Conservation (phyloP, 164 flowering plant genomes). For the Kingdonia uniflora region DNA sequence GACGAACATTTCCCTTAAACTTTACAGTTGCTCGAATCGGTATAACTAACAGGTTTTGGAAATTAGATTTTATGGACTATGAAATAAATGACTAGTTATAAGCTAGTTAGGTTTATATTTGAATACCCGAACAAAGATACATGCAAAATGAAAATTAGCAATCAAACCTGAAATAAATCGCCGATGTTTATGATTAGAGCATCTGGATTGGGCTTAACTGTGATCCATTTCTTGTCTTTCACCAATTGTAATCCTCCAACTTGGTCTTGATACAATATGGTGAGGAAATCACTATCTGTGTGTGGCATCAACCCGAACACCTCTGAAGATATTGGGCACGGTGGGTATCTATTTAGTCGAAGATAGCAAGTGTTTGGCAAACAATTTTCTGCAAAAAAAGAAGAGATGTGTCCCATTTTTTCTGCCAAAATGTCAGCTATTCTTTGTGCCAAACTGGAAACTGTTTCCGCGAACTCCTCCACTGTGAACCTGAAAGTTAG, state of each 20-base stretch:
- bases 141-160: neutral
- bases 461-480: slow-evolving; percentile 35
- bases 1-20: neutral
- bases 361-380: slow-evolving; percentile 53
- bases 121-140: neutral
- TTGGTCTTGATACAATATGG: slow-evolving; percentile 62
- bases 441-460: slow-evolving; percentile 39
- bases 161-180: slow-evolving; percentile 62
- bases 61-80: too few species aligned
- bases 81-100: too few species aligned
- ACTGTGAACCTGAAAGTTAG: slow-evolving; percentile 39
- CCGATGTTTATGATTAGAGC: slow-evolving; percentile 74
- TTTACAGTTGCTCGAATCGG: too few species aligned
- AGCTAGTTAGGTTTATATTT: neutral
- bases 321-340: slow-evolving; percentile 43
- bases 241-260: slow-evolving; percentile 73
- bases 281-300: slow-evolving; percentile 83
- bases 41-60: too few species aligned
- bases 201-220: slow-evolving; percentile 60
- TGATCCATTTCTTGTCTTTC: slow-evolving; percentile 62
- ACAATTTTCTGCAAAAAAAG: slow-evolving; percentile 47
- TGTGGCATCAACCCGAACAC: slow-evolving; percentile 74
- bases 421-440: slow-evolving; percentile 56
- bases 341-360: slow-evolving; percentile 74
- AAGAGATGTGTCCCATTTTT: slow-evolving; percentile 36